phyloP scores from a whole-genome alignment of 345 rosid genomes.

The Tarenaya hassleriana region DNA sequence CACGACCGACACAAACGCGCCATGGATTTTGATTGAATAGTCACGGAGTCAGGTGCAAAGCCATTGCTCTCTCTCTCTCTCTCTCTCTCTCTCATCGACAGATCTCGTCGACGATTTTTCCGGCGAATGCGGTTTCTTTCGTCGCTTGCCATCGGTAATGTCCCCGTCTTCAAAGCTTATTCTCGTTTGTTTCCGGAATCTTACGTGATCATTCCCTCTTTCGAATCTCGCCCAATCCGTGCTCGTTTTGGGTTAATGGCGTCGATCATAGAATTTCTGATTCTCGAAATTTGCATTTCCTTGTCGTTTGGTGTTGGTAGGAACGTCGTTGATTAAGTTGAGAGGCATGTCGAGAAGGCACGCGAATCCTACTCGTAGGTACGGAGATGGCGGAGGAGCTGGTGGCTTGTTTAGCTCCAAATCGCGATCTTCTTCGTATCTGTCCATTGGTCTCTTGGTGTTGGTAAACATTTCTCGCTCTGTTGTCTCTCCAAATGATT shows the following conservation, averaged over 20 bases:
- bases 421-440: slow-evolving; percentile 30
- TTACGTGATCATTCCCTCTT: no score
- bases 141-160: no score
- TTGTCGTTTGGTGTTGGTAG: not conserved
- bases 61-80: not conserved
- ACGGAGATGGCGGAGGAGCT: slow-evolving; percentile 27
- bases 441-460: slow-evolving; percentile 26
- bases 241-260: no score
- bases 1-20: no score
- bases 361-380: slow-evolving; percentile 28
- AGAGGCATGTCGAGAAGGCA: slow-evolving; percentile 33
- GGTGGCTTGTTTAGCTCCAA: slow-evolving; percentile 21
- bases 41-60: not conserved
- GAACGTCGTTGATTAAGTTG: slow-evolving; percentile 1
- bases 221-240: no score
- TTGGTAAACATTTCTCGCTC: slow-evolving; percentile 19
- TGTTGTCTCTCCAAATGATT: not conserved
- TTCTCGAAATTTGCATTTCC: no score
- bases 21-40: no score
- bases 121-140: slow-evolving; percentile 3
- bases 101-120: not conserved
- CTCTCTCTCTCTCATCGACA: not conserved
- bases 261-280: no score
- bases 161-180: no score
- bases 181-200: no score